Base-by-base conservation (phyloP, 2,329 filamentous ascomycete genomes). In the Aspergillus fumigatus region DNA sequence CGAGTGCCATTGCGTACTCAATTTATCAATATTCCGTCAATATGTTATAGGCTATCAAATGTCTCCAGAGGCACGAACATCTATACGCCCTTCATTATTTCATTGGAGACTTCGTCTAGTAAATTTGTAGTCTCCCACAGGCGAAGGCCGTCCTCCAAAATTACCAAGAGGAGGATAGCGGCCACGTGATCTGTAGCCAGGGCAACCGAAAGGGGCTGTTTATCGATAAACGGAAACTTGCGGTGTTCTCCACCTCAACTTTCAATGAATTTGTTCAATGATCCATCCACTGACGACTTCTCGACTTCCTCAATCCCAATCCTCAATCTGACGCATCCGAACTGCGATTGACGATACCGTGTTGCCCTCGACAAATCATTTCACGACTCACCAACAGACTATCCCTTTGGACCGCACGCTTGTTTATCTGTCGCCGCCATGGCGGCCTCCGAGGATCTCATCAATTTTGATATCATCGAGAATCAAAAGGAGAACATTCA, bases 401-500 rank as follows among this genome's bases (percentile, higher is more conserved):
- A 19, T 35, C 6, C 32, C 27, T n/a, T 52, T 45, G 27, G 29
- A 55, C 48, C 29, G 49, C 10, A 45, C 51, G 48, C 14, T 26
- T 32, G 29, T 7, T 84, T 65, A 86, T 80, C 48, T 85, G 77
- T 7, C 84, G 65, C 64, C 65, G 67, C 64, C 32, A 77, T 78
- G 75, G 69, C 74, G 65, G 68, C 63, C 57, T 65, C 72, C 47
- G 71, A 76, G 43, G 77, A 79, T 60, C 68, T 77, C 51, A 74
- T 80, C 62, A 72, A 80, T 77, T 97, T 99, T 78, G 89, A 96
- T 67, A 84, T 97, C 61, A 97, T 99, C 76, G 94, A 99, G 77
- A 85, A 84, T 49, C 92, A 97, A 67, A 99, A 99, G 77, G 94
- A 99, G 78, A 99, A 99, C 75, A 97, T 99, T 55, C 92, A 97